Conservation (phyloP, 1,139 yeast species). For the Yarrowia galli region DNA sequence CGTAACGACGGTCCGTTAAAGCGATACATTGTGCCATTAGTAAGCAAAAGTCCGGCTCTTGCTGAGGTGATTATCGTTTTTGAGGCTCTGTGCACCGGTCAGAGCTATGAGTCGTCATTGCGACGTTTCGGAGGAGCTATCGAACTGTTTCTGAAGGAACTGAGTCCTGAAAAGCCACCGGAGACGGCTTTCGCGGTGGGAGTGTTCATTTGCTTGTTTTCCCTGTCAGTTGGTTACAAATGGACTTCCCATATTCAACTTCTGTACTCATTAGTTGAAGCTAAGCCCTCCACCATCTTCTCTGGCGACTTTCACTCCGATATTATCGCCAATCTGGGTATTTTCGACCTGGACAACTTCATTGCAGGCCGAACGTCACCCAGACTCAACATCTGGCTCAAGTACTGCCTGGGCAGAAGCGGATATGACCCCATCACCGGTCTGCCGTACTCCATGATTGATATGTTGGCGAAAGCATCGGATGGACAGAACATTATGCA, state of each 20-base stretch:
- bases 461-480: constrained; percentile 15
- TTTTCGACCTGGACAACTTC: constrained; percentile 35
- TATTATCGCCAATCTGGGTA: constrained; percentile 34
- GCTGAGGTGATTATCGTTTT: constrained; percentile 29
- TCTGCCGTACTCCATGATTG: constrained; percentile 26
- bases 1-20: constrained; percentile 30
- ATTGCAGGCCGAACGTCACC: constrained; percentile 32
- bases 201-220: constrained; percentile 32
- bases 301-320: constrained; percentile 17
- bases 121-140: constrained; percentile 35
- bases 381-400: constrained; percentile 36
- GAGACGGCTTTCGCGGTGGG: constrained; percentile 35
- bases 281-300: constrained; percentile 19
- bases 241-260: constrained; percentile 36
- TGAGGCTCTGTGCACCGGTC: constrained; percentile 28
- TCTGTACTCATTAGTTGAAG: constrained; percentile 23
- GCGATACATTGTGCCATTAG: constrained; percentile 29
- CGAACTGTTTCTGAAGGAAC: constrained; percentile 23
- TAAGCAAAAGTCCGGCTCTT: constrained; percentile 25
- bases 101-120: constrained; percentile 19
- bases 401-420: constrained; percentile 30
- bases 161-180: constrained; percentile 31
- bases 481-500: constrained; percentile 32
- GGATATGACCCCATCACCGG: constrained; percentile 32
- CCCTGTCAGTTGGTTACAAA: constrained; percentile 35